Percentiles rank a stretch among this genome's conserved stretches.
phyloP scores from a whole-genome alignment of 805 yeast species.

The Sungouiella thailandica region DNA sequence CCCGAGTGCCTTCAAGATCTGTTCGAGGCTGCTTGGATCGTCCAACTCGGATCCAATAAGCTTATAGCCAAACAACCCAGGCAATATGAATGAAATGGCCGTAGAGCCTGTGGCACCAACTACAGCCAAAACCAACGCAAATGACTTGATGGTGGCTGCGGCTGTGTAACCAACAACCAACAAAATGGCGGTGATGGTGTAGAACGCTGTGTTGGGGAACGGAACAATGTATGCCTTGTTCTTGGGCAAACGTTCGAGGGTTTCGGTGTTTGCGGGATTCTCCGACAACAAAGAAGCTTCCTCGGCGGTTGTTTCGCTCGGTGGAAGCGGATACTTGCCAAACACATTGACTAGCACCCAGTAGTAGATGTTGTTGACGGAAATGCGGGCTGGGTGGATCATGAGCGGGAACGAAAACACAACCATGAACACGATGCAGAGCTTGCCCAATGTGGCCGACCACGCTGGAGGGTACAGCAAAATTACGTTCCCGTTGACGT shows the following conservation, averaged over 20 bases:
- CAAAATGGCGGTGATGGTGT: conserved; percentile 23
- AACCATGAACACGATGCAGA: conserved; percentile 76
- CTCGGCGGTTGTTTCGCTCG: conserved; percentile 4
- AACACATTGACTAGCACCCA: conserved; percentile 29
- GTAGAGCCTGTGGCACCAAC: conserved; percentile 95
- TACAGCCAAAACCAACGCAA: conserved; percentile 77
- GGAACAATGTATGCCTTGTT: conserved; percentile 23
- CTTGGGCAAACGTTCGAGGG: not conserved
- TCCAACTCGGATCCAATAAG: conserved; percentile 39
- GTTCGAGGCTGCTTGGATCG: conserved; percentile 24
- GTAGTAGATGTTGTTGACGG: conserved; percentile 66
- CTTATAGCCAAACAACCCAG: conserved; percentile 80
- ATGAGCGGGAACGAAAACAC: conserved; percentile 84
- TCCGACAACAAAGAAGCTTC: conserved; percentile 10
- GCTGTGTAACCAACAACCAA: conserved; percentile 53
- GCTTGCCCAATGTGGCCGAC: conserved; percentile 72
- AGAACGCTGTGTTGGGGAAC: conserved; percentile 21
- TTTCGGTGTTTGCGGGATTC: conserved; percentile 5
- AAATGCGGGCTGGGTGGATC: conserved; percentile 85
- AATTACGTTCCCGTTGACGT: conserved; percentile 69
- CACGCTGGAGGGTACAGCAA: conserved; percentile 59
- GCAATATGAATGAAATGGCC: conserved; percentile 82
- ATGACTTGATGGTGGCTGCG: conserved; percentile 64
- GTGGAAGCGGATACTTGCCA: not conserved
- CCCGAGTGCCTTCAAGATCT: conserved; percentile 34